A percentile compares a stretch with the other conserved stretches of the same genome.
Evolutionary conservation across 83 land plant species (phyloP).

Genomic region (Diphasiastrum complanatum): DNA sequence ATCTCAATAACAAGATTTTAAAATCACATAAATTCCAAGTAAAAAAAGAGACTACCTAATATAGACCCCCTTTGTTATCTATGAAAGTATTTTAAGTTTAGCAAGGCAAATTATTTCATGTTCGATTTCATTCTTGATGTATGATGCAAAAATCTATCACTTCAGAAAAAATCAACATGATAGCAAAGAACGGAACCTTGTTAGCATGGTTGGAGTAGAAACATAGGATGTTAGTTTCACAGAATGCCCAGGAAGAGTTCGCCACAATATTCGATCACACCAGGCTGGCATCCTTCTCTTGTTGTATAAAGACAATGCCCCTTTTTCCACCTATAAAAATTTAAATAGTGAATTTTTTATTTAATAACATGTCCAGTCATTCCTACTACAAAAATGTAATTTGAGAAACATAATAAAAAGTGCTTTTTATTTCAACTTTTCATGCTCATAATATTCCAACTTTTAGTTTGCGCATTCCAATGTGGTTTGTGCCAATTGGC

Average conservation of each 20-base stretch:
- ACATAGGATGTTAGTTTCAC: conserved; percentile 29
- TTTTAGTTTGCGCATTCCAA: too few species aligned
- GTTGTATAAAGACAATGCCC: conserved; percentile 25
- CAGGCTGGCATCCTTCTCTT: conserved; percentile 47
- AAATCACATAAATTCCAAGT: too few species aligned
- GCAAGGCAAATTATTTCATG: too few species aligned
- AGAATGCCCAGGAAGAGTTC: conserved; percentile 32
- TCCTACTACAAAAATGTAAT: too few species aligned
- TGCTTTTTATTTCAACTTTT: too few species aligned
- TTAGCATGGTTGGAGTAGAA: conserved; percentile 25
- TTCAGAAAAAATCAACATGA: not conserved
- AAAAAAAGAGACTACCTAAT: not conserved
- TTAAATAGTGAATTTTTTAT: not conserved
- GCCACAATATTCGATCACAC: conserved; percentile 51
- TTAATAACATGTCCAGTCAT: too few species aligned
- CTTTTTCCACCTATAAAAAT: conserved; percentile 33
- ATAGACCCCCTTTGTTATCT: not conserved
- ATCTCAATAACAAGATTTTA: too few species aligned
- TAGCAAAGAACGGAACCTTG: conserved; percentile 21
- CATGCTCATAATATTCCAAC: too few species aligned
- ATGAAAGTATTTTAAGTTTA: not conserved
- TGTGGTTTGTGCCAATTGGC: too few species aligned
- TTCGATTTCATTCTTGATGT: too few species aligned
- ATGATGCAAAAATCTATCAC: not conserved
- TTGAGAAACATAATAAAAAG: too few species aligned